Base-by-base conservation (phyloP, 805 yeast species). In the Nakazawaea ishiwadae region DNA sequence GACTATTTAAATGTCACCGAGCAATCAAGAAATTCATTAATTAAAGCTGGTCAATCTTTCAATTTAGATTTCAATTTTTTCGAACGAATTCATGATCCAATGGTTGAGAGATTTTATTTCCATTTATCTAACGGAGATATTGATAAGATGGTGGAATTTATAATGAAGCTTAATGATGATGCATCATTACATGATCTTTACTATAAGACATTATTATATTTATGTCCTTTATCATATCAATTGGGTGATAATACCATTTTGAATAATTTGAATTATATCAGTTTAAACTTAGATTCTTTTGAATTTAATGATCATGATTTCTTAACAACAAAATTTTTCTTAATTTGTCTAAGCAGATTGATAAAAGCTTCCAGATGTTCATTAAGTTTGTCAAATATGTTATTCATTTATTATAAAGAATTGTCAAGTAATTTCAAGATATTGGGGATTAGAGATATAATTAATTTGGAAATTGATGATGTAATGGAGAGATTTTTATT, bases 401-500 rank as follows among this genome's bases (percentile, higher is more conserved):
- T 41, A 18, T 20, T 21, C 12, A 5, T 17, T 4, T 31, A 36
- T 14, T 32, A 31, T 20, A 8, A 20, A 8, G 37, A 36, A 9
- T 12, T 41, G 16, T 16, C n/a, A 8, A 27, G 18, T 5, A 28
- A 41, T 31, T 31, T 41, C 4, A 30, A 27, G 10, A 14, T 20
- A 4, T 23, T 41, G 11, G n/a, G 36, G 6, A 8, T 41, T 1
- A 21, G 14, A n/a, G 34, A 32, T 15, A 31, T 41, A n/a, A 27
- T 41, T 12, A 31, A 20, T 23, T 36, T 41, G 21, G 44, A 41
- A 18, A 31, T 41, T 21, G 44, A 41, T 32, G 40, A 36, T 26
- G 30, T 36, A 6, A 7, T 15, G 5, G 40, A 36, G 4, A n/a
- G 44, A 17, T 23, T 15, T 14, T 19, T 31, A 15, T 35, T 26